A percentile compares a stretch with the other conserved stretches of the same genome.
Evolutionary conservation across 768 basidiomycete species (phyloP).

Genomic region (Hygrocybe coccinea): DNA sequence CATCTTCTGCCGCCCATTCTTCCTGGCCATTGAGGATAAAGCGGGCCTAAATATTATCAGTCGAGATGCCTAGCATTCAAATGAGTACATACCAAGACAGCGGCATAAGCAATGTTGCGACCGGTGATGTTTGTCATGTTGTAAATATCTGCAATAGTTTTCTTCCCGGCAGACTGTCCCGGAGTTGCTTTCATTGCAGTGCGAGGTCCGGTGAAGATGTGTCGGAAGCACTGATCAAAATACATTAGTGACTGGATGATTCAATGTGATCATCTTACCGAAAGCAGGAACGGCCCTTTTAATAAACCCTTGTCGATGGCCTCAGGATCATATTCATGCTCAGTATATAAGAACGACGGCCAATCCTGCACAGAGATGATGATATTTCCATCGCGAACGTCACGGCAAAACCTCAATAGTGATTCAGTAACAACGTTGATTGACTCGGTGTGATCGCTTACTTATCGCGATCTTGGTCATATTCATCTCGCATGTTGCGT

Average conservation of each 20-base stretch:
- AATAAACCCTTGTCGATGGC: constrained; percentile 1
- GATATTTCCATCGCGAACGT: neutral
- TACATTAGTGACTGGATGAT: neutral
- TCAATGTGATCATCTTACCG: neutral
- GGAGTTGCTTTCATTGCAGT: constrained; percentile 1
- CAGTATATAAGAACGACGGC: neutral
- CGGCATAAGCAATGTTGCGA: neutral
- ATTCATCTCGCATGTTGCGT: constrained; percentile 1
- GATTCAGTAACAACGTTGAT: neutral
- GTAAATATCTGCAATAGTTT: neutral
- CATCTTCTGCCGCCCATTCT: neutral
- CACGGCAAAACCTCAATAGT: neutral
- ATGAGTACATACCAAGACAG: neutral
- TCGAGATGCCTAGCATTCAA: neutral
- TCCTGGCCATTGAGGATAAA: neutral
- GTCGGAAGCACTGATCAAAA: neutral
- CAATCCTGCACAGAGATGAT: neutral
- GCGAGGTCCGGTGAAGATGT: neutral
- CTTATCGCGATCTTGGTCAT: neutral
- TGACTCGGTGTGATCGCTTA: neutral
- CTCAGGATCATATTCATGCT: neutral
- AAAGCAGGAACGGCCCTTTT: neutral
- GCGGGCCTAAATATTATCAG: neutral
- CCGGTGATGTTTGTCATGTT: neutral
- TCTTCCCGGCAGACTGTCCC: neutral